Conservation (phyloP, 1,284 basidiomycete genomes). For the Hymenochaete sp. region DNA sequence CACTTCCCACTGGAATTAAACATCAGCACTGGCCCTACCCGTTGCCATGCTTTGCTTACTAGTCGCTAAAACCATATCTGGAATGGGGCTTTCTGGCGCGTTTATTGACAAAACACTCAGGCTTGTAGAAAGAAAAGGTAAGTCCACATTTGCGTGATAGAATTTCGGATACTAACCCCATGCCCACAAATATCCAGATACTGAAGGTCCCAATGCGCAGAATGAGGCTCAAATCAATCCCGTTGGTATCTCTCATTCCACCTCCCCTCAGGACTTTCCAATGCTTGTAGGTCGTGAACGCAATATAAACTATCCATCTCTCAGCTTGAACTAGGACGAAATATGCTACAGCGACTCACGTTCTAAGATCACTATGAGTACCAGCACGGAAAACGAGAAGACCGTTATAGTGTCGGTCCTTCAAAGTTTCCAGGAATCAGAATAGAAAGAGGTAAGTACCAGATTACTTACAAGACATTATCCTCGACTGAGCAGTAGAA, state of each 20-base stretch:
- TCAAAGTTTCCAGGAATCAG: slow-evolving; percentile 7
- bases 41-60: slow-evolving; percentile 25
- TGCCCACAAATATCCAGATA: slow-evolving; percentile 33
- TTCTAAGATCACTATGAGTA: slow-evolving; percentile 29
- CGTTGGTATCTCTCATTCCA: slow-evolving; percentile 20
- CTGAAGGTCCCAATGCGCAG: slow-evolving; percentile 36
- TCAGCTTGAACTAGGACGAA: not conserved
- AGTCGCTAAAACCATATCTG: slow-evolving; percentile 38
- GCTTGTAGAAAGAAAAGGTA: slow-evolving; percentile 21
- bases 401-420: slow-evolving; percentile 35
- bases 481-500: slow-evolving; percentile 43
- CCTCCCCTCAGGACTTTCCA: slow-evolving; percentile 25
- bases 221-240: slow-evolving; percentile 35
- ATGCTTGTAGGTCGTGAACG: slow-evolving; percentile 27
- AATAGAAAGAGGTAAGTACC: not conserved
- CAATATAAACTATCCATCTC: slow-evolving; percentile 35
- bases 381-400: slow-evolving; percentile 31
- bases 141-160: not conserved
- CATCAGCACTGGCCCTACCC: not conserved
- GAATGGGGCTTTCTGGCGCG: slow-evolving; percentile 34
- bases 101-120: slow-evolving; percentile 37
- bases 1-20: slow-evolving; percentile 30
- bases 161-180: slow-evolving; percentile 27
- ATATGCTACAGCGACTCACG: slow-evolving; percentile 19
- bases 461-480: slow-evolving; percentile 26